Base-by-base conservation (phyloP, 345 rosid species). In the Citrus sp. region DNA sequence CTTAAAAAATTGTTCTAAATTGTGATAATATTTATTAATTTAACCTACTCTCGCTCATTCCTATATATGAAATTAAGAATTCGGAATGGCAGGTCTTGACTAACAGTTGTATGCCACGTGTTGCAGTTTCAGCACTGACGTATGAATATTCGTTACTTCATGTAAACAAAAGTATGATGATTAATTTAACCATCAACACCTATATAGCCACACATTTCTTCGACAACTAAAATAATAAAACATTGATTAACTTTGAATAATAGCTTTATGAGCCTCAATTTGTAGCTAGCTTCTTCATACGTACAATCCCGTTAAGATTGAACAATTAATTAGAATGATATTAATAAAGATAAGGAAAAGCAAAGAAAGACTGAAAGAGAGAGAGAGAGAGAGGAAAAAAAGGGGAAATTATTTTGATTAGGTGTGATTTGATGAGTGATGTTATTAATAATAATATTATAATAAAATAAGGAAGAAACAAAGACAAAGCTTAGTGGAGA, bases 401-500 rank as follows among this genome's bases (percentile, higher is more conserved):
- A 83, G 77, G 5, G 80, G 58, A 83, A 84, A 88, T 85, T 84
- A 73, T 84, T 85, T 79, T 76, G 90, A 83, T 83, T 80, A 79
- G 81, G 79, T 85, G 85, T 82, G 89, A 84, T 90, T 84, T 90
- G 85, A 81, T 83, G 77, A 87, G 79, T 81, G 83, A 84, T 74
- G 77, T 42, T 71, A 37, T 8, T 25, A 79, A 76, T 54, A 78
- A 80, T 54, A 77, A 75, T 59, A 82, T 78, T 61, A 60, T 72
- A 83, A 40, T 12, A 46, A 80, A 24, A 77, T 56, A 75, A 80
- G 24, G 24, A 79, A 82, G 79, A 65, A 77, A 84, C n/a, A 54
- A 64, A 81, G 88, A 88, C 91, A 86, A 87, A 86, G 85, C 81
- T 65, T 83, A 84, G 92, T 87, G 93, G 91, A 77, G 86, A 84